Base-by-base conservation (phyloP, 164 flowering plant genomes). In the Piper longum region DNA sequence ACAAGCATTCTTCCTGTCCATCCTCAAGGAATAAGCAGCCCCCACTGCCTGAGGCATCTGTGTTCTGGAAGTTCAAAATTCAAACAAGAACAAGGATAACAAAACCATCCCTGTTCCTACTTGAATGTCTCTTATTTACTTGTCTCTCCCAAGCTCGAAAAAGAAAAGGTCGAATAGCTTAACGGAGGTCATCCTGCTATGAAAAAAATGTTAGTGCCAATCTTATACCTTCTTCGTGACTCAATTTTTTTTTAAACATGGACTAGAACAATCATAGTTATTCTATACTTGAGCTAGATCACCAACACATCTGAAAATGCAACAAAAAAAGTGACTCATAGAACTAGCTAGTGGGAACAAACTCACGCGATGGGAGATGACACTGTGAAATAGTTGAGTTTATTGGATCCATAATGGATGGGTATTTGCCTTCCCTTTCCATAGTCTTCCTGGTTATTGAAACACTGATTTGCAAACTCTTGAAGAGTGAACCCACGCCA, bases 391-490 rank as follows among this genome's bases (percentile, higher is more conserved):
- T 80, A 91, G 64, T 91, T 95, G 67, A 61, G 96, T 79, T 76
- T 78, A 2, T 74, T 81, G 48, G 89, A 82, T 2, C 95, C 92
- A 68, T 87, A 87, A 69, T 91, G 98, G 45, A 87, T 75, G 4
- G 96, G 96, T 96, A 91, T 91, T 67, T 91, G 98, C 64, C 93
- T 73, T 43, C 96, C 98, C 81, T 88, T 91, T 16, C 95, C 98
- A 64, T 64, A 71, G 72, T 85, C 98, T 66, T 57, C 79, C 65
- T 83, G 80, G 74, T 80, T 91, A 41, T 95, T 85, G 58, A 88
- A 85, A 41, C 76, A 88, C 71, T 91, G 98, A 75, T 91, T 79
- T 26, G 95, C 80, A 61, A 86, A 86, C 59, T 91, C 86, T 79
- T 86, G 85, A 41, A 91, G 48, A 26, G 89, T 85, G 79, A 87